These are phyloP conservation scores for Trifolium fragiferum DNA, from an alignment of 306 rosid genomes.

Conservation along the genomic window DNA sequence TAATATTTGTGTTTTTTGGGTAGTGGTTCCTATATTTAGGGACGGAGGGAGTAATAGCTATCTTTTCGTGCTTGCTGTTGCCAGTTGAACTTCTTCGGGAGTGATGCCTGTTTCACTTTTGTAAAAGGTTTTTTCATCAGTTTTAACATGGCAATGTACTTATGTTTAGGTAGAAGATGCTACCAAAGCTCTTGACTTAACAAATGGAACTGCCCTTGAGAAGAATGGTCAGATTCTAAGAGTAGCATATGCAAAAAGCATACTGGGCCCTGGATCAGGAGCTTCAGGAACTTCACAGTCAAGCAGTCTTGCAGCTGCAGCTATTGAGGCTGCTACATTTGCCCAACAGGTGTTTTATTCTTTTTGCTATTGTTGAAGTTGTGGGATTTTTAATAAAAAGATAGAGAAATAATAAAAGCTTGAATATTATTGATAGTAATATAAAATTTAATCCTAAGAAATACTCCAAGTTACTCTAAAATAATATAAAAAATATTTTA, in stretches of 20 bases:
- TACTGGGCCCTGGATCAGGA: constrained; percentile 89
- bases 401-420: neutral
- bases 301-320: constrained; percentile 97
- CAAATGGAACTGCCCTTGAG: constrained; percentile 89
- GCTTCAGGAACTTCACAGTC: constrained; percentile 83
- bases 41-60: no score
- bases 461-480: neutral
- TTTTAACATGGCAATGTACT: constrained; percentile 26
- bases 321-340: constrained; percentile 98
- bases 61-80: neutral
- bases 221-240: constrained; percentile 93
- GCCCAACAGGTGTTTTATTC: constrained; percentile 78
- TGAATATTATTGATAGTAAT: neutral
- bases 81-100: constrained; percentile 4
- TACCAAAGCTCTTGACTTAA: constrained; percentile 88
- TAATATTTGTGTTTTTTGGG: no score
- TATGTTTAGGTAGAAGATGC: constrained; percentile 86
- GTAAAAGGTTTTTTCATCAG: constrained; percentile 19
- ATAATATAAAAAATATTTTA: neutral
- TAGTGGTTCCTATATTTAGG: no score
- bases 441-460: neutral
- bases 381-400: neutral
- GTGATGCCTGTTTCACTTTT: constrained; percentile 6
- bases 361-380: neutral
- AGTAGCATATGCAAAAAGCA: constrained; percentile 96